Base-by-base conservation (phyloP, 345 rosid genomes). In the Populus ilicifolia region DNA sequence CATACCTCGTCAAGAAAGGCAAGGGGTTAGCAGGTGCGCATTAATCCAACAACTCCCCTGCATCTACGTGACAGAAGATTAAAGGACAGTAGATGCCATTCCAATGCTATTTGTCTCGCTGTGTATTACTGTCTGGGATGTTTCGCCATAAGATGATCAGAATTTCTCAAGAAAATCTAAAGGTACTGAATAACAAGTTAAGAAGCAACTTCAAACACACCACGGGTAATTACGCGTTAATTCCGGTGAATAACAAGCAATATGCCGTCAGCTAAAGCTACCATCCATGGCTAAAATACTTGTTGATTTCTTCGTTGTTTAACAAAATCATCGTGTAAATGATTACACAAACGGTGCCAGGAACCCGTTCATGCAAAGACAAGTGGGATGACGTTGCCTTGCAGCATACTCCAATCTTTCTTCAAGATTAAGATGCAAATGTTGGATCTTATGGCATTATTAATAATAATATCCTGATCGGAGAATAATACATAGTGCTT, bases 1-100 rank as follows among this genome's bases (percentile, higher is more conserved):
- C 69, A 50, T 69, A 48, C 50, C 78, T 72, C 76, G 59, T 21
- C 30, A 25, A 33, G 33, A 56, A 41, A 56, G 70, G 39, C n/a
- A 39, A 70, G 43, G 73, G 52, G 61, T 7, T 20, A 17, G 59
- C 59, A 52, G 59, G 36, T 27, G 63, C 81, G 67, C 66, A 78
- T 79, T 78, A 79, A 18, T 23, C 7, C 29, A 69, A 73, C 81
- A 77, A 36, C 79, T 77, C 79, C 74, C 64, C 63, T n/a, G 27
- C 63, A 56, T 56, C 63, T n/a, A n/a, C 62, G 23, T n/a, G 62
- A 56, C 62, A 8, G 62, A 9, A n/a, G 62, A 56, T 56, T 21
- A n/a, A 56, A 56, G 13, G 10, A 14, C 52, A 46, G 52, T 46
- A 46, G 52, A 46, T 16, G 52, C 52, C 18, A 56, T 56, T n/a